Base-by-base conservation (phyloP, 2,329 filamentous ascomycete genomes). In the Arthrobotrys megalospora region DNA sequence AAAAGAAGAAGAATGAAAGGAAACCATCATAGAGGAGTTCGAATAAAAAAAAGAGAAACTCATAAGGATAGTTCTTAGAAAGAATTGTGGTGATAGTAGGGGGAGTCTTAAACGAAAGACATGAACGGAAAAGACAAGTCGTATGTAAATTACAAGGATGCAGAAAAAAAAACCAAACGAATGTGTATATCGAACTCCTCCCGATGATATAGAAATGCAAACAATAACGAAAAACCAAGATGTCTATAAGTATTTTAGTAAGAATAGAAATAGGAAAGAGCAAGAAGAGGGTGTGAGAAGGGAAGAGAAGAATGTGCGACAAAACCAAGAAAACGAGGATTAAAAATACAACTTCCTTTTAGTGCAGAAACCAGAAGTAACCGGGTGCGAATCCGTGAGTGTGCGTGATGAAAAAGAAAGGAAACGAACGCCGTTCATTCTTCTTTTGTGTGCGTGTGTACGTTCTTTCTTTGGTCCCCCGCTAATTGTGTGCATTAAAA, bases 111-210 rank as follows among this genome's bases (percentile, higher is more conserved):
- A 60, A 60, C 36, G 36, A 60, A 43, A 28, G 55, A 21, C 36
- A 11, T 10, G 34, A 60, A 60, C 12, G 24, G 32, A 63, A 53
- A 38, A 14, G 53, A 52, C 45, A 38, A 41, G 36, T 19, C 48
- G 8, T 68, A 32, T 55, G n/a, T 66, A 65, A 21, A 60, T 66
- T 69, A 58, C 72, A 71, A 70, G 43, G 55, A 66, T 70, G 53
- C 38, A 55, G 21, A 50, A 41, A 47, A 58, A 43, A 43, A 48
- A 66, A 43, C 58, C 19, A 66, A 69, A 67, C 52, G 65, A 70
- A 62, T 69, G 53, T 62, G 55, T 45, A 68, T 72, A 67, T 67
- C 69, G 48, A 73, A 73, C 69, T 73, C 69, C 69, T 73, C 50
- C 69, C 60, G 68, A 72, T 60, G 60, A 68, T 63, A 32, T 63